Base-by-base conservation (phyloP, 192 early-diverging fungal species). In the Coemansia umbellata region DNA sequence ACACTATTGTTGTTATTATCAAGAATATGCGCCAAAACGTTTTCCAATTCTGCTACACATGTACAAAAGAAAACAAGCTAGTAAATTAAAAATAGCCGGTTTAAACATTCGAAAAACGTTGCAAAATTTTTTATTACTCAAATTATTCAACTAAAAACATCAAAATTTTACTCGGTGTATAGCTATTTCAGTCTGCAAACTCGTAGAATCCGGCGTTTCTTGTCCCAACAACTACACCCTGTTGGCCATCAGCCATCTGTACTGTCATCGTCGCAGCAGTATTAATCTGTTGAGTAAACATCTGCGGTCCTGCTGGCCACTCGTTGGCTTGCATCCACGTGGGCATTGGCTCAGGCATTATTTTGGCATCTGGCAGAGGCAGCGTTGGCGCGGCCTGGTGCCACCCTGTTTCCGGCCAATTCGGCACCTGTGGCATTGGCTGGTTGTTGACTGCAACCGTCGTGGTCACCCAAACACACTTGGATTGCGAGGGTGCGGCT, bases 181-280 rank as follows among this genome's bases (percentile, higher is more conserved):
- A n/a, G n/a, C n/a, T n/a, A n/a, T n/a, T 21, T 43, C n/a, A 45
- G 43, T 27, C 24, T 7, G 43, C 22, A n/a, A 27, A 45, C 14
- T 45, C 43, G 14, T n/a, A 45, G 13, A 45, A 45, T 22, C 43
- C 43, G 10, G 43, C 43, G 43, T 45, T 45, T 26, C 43, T 45
- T 2, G 43, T 21, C 43, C 28, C 43, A 5, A 28, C 43, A n/a
- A 45, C 21, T 4, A 45, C 26, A 3, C 28, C 18, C 1, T 45
- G 43, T n/a, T 26, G 23, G 22, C 43, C 43, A 27, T 26, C 24
- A 5, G 43, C 24, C 14, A 45, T 11, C 43, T 21, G 43, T 4
- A 45, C 14, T 15, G 43, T 45, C 14, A 11, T 8, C n/a, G 43
- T 45, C 28, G 43, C 21, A 5, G 43, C 43, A 2, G 23, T 13